Evolutionary conservation across 169 alveolate species (phyloP), one percentile per base, ranked within the genome.

Genomic region (Amoebophrya sp.): DNA sequence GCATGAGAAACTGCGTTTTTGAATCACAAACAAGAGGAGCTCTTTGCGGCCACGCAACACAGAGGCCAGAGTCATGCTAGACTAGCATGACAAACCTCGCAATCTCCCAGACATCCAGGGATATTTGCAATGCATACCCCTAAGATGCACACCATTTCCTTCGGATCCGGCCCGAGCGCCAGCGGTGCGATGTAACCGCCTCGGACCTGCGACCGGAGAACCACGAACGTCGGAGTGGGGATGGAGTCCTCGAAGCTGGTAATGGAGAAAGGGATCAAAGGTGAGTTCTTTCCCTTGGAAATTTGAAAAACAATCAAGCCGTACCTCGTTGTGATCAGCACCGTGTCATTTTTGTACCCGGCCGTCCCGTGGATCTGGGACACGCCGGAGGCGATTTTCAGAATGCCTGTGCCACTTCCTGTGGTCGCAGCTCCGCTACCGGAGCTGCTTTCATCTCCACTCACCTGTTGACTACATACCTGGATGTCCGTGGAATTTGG

Each of bases 141-240:
- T 0, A 66, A 25, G 10, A 66, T 25, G 83, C 83, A 66, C 2
- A n/a, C 18, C 83, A 66, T 66, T 1, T 18, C 10, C 83, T 66
- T 66, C 83, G 83, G 83, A n/a, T 66, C 83, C 32, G 83, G 83
- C 10, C 83, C 83, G 10, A 66, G 35, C 29, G 83, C 83, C 32
- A 66, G 29, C 29, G 83, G 83, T 7, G 83, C 83, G 83, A 66
- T n/a, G 32, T 25, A 66, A 0, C 83, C 83, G 35, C 83, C 83
- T 3, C 83, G 83, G 32, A 66, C 83, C 1, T 25, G 29, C 7
- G 35, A 12, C 35, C 35, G 83, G 83, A 66, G 12, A 0, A 66
- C 83, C 10, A 66, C 83, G 83, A 66, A 66, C 29, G 39, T 66
- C 1, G 83, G 83, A 7, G 83, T 66, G 35, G 83, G 83, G 35